Conservation (phyloP, 148 eudicot genomes). For the Chenopodium suecicum region DNA sequence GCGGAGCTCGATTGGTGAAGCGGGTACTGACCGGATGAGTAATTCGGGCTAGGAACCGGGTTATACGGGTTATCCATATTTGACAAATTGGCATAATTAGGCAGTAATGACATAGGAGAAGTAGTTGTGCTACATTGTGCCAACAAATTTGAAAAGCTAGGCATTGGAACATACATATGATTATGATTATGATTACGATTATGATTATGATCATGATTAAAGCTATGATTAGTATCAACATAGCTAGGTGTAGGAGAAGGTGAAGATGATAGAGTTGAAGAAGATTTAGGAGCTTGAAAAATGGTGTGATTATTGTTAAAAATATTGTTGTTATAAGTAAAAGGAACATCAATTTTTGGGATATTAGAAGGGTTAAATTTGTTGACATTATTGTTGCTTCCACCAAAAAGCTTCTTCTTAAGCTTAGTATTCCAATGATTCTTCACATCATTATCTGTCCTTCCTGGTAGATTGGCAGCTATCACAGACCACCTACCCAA, state of each 20-base stretch:
- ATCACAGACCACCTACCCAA: constrained; percentile 63
- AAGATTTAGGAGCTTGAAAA: constrained; percentile 8
- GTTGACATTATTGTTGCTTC: background rate
- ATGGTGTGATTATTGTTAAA: background rate
- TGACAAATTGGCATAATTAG: background rate
- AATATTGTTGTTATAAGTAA: constrained; percentile 12
- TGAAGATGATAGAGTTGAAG: constrained; percentile 15
- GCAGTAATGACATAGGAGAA: constrained; percentile 21
- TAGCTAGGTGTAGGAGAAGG: constrained; percentile 18
- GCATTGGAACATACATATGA: constrained; percentile 13
- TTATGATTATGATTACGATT: background rate
- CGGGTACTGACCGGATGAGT: constrained; percentile 4
- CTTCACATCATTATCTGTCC: constrained; percentile 81
- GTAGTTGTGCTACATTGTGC: constrained; percentile 23
- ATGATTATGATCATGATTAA: background rate
- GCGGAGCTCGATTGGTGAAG: background rate
- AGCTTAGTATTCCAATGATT: constrained; percentile 82
- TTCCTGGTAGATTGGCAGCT: constrained; percentile 67
- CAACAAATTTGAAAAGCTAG: constrained; percentile 26
- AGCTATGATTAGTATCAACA: background rate
- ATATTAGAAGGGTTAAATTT: constrained; percentile 20
- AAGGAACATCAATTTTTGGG: constrained; percentile 22
- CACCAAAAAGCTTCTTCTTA: constrained; percentile 54
- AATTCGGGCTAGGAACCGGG: background rate
- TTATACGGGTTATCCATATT: background rate